Evolutionary conservation across 805 yeast species (phyloP), one percentile per base, ranked within the genome.

Genomic region (Sungouiozyma ichnusensis): DNA sequence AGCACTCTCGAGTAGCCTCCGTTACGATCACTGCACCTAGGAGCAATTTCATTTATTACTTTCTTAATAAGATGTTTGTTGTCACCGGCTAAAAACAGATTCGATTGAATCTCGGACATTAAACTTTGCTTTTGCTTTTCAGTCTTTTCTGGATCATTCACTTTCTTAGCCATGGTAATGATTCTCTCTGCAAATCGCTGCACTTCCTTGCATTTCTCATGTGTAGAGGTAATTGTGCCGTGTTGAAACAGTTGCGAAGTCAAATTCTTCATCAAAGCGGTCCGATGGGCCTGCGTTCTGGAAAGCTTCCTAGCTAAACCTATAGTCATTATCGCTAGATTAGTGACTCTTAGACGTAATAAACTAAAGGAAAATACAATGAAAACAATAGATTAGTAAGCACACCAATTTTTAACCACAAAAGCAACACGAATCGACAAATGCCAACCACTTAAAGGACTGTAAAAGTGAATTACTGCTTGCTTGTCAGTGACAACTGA

Each of bases 1-100:
- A 87, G 65, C 41, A 90, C 76, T 51, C 97, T 76, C 2, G 97
- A 86, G 66, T 81, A 90, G 1, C 97, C 97, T 47, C 86, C 84
- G 1, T 63, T 57, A 64, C 95, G 74, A 18, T 63, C 54, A 3
- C 66, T 54, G 56, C 83, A 88, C 44, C 94, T 70, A 35, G 74
- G 69, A 3, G 77, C 74, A 34, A 88, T 67, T 35, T 75, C 85
- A 15, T 70, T 72, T 45, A 81, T 67, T 36, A 92, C 64, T 55
- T 82, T 85, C n/a, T 84, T 77, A 35, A 81, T 50, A 1, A 76
- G 63, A 38, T 64, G 59, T 7, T 72, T 66, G 18, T 73, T 57
- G 41, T 61, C 61, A 33, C 66, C 64, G 72, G 55, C 74, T 67
- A 66, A 67, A 69, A 41, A 77, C 53, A 54, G 65, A 61, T 42